Evolutionary conservation across 2,329 filamentous ascomycete genomes (phyloP).

Genomic region (Ophiocordyceps camponoti-leonardi): DNA sequence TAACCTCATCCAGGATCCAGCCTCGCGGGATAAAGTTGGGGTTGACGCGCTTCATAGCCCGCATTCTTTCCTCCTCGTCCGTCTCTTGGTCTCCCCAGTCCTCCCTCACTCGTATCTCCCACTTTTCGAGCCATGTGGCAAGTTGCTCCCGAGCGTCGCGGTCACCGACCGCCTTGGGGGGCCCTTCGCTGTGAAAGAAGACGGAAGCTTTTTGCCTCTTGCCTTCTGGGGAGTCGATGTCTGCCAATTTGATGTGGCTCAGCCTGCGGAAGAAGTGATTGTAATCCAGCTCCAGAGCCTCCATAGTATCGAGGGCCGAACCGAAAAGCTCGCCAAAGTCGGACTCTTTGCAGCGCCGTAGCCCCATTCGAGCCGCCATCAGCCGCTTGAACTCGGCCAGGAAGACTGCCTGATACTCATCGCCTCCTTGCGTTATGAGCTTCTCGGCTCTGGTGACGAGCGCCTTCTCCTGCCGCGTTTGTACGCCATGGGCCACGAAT

Average conservation of each 20-base stretch:
- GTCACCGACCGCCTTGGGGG: slow-evolving; percentile 40
- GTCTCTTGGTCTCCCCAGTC: slow-evolving; percentile 44
- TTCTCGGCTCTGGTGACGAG: slow-evolving; percentile 67
- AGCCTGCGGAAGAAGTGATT: slow-evolving; percentile 83
- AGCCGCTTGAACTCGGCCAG: slow-evolving; percentile 74
- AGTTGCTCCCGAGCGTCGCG: slow-evolving; percentile 49
- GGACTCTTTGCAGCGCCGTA: slow-evolving; percentile 47
- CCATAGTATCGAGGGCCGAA: slow-evolving; percentile 65
- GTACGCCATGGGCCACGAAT: slow-evolving; percentile 58
- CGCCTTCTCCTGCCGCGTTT: slow-evolving; percentile 41
- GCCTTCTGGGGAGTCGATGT: slow-evolving; percentile 46
- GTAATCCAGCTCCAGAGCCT: slow-evolving; percentile 75
- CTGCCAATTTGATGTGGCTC: slow-evolving; percentile 40
- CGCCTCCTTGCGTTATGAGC: slow-evolving; percentile 62
- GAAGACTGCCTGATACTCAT: slow-evolving; percentile 82
- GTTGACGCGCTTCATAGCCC: slow-evolving; percentile 71
- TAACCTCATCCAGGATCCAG: slow-evolving; percentile 90
- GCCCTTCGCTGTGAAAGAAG: slow-evolving; percentile 69
- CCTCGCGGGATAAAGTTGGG: slow-evolving; percentile 82
- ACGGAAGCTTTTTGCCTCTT: slow-evolving; percentile 44
- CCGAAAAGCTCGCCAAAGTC: slow-evolving; percentile 75
- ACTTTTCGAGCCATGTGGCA: slow-evolving; percentile 65
- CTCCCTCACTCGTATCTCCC: slow-evolving; percentile 52
- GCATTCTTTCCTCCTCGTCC: slow-evolving; percentile 44
- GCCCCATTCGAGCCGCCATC: slow-evolving; percentile 65